Evolutionary conservation across 177 flowering plant species (phyloP).

Genomic region (Telopea speciosissima): DNA sequence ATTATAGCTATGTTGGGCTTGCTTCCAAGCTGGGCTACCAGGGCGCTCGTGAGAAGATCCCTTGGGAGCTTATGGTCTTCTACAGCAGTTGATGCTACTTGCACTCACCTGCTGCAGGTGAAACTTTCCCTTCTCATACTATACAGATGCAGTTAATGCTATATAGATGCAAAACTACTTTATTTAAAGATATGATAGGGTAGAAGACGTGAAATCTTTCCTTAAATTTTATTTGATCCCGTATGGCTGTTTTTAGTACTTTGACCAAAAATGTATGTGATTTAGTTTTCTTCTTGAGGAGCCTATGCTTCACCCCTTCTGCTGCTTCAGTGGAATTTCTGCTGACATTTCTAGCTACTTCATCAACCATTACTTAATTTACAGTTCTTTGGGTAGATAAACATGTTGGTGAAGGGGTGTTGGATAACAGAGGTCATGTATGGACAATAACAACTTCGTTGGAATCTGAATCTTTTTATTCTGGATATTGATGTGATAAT

Average conservation of each 20-base stretch:
- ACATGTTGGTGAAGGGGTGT: no score
- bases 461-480: no score
- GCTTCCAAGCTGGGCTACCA: constrained; percentile 41
- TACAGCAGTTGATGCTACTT: constrained; percentile 57
- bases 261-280: background rate
- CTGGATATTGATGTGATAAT: no score
- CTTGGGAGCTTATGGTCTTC: constrained; percentile 68
- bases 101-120: constrained; percentile 65
- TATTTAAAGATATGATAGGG: background rate
- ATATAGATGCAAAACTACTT: constrained; percentile 3
- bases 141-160: constrained; percentile 1
- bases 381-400: no score
- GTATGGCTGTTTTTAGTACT: background rate
- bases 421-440: no score
- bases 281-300: no score
- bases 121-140: constrained; percentile 6
- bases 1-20: constrained; percentile 48
- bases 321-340: no score
- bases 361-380: no score
- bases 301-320: no score
- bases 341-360: no score
- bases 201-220: background rate
- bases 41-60: constrained; percentile 37
- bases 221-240: background rate
- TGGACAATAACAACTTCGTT: no score